A percentile compares a stretch with the other conserved stretches of the same genome.
phyloP scores from a whole-genome alignment of 495 filamentous ascomycete species.

The Pyrenopolyporus hunteri region DNA sequence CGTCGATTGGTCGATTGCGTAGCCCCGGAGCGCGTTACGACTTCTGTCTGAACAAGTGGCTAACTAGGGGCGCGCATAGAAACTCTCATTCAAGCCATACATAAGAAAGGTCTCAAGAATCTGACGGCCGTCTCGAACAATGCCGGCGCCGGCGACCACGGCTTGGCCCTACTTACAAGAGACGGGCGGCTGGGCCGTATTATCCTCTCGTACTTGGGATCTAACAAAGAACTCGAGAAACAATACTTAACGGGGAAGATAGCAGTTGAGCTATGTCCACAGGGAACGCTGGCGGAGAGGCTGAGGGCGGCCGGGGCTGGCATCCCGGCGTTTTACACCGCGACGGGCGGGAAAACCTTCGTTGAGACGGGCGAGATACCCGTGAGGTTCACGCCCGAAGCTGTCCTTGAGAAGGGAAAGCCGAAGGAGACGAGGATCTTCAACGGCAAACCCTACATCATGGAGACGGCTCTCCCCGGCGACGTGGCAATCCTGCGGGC shows the following conservation, averaged over 20 bases:
- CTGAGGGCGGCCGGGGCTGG: conserved; percentile 68
- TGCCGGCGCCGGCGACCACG: conserved; percentile 62
- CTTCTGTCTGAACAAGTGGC: neutral
- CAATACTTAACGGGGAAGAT: conserved; percentile 67
- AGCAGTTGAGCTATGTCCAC: conserved; percentile 68
- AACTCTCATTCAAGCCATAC: conserved; percentile 58
- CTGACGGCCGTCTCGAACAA: conserved; percentile 72
- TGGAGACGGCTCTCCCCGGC: conserved; percentile 67
- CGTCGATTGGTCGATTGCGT: too few species aligned
- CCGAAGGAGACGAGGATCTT: conserved; percentile 66
- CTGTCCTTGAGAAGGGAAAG: conserved; percentile 60
- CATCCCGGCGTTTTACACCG: conserved; percentile 71
- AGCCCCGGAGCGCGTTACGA: neutral
- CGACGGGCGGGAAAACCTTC: conserved; percentile 65
- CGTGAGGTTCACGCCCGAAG: conserved; percentile 56
- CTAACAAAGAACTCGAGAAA: conserved; percentile 69
- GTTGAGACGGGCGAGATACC: conserved; percentile 68
- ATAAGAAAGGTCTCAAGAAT: conserved; percentile 54
- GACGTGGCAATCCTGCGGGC: conserved; percentile 69
- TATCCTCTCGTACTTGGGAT: conserved; percentile 65
- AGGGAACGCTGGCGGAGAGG: conserved; percentile 69
- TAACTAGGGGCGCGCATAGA: conserved; percentile 35
- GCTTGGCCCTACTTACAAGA: conserved; percentile 58
- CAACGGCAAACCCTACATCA: conserved; percentile 61
- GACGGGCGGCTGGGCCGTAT: conserved; percentile 63